A percentile compares a stretch with the other conserved stretches of the same genome.
phyloP scores from a whole-genome alignment of 768 basidiomycete genomes.

The Candolleomyces eurysporus region DNA sequence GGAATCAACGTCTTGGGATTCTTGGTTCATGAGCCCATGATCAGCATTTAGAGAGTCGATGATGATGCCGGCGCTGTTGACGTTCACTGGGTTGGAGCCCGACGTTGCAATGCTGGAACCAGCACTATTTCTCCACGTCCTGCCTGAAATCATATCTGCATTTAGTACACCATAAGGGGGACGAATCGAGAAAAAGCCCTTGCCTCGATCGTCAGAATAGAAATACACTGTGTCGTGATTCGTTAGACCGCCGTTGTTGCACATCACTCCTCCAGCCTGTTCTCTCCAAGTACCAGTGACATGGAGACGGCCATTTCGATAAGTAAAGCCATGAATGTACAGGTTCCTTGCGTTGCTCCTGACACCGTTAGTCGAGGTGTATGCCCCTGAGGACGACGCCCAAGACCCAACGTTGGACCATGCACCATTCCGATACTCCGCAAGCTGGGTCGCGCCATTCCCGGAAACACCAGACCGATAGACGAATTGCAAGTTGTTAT shows the following conservation, averaged over 20 bases:
- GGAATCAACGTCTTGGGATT: conserved; percentile 48
- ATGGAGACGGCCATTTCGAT: conserved; percentile 33
- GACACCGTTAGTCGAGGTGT: conserved; percentile 40
- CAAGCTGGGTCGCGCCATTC: conserved; percentile 45
- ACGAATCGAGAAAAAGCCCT: not conserved
- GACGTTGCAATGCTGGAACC: conserved; percentile 37
- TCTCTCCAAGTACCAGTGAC: conserved; percentile 50
- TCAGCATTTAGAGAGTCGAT: conserved; percentile 44
- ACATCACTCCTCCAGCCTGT: conserved; percentile 39
- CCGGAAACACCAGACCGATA: conserved; percentile 47
- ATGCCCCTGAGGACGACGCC: conserved; percentile 43
- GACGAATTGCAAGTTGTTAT: conserved; percentile 47
- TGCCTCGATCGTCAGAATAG: conserved; percentile 46
- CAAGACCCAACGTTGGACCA: conserved; percentile 48
- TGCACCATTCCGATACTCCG: conserved; percentile 38
- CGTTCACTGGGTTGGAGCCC: conserved; percentile 38
- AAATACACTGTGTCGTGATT: conserved; percentile 49
- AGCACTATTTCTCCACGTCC: conserved; percentile 45
- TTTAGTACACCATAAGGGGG: not conserved
- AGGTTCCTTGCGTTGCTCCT: conserved; percentile 41
- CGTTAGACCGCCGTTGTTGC: conserved; percentile 41
- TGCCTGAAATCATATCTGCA: conserved; percentile 23
- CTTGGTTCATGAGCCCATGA: conserved; percentile 53
- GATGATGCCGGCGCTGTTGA: conserved; percentile 42
- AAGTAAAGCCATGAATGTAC: conserved; percentile 49